These are phyloP conservation scores for Tephrocybe rancida DNA, from an alignment of 768 basidiomycete species.

Conservation along the genomic window DNA sequence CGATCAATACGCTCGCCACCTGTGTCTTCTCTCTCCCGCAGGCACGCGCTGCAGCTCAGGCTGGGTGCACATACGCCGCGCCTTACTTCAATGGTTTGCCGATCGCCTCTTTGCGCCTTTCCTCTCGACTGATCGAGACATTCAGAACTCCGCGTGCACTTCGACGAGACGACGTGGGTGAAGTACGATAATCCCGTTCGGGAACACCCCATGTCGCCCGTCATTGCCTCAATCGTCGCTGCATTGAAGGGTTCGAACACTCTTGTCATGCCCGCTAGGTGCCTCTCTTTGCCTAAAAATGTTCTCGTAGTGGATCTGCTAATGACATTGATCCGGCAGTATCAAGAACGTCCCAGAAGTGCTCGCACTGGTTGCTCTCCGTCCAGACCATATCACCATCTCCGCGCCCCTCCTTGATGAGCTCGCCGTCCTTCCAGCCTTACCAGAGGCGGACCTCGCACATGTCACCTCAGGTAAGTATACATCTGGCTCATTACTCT, in stretches of 20 bases:
- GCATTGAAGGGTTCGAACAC: conserved; percentile 42
- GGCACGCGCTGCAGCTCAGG: conserved; percentile 55
- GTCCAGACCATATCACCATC: conserved; percentile 46
- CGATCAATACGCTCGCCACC: conserved; percentile 55
- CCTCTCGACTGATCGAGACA: background rate
- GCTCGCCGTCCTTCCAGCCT: conserved; percentile 28
- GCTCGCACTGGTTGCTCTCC: conserved; percentile 40
- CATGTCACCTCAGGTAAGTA: background rate
- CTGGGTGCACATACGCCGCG: conserved; percentile 51
- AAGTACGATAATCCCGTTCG: conserved; percentile 36
- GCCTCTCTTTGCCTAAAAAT: conserved; percentile 2
- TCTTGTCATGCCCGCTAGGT: conserved; percentile 54
- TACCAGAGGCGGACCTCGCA: conserved; percentile 11
- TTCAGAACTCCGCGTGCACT: conserved; percentile 49
- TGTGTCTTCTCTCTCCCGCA: conserved; percentile 57
- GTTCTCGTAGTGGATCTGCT: background rate
- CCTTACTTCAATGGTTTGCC: conserved; percentile 59
- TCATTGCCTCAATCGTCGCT: conserved; percentile 40
- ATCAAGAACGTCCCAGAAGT: conserved; percentile 44
- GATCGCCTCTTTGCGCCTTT: background rate
- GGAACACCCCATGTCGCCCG: conserved; percentile 43
- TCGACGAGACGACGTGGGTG: conserved; percentile 39
- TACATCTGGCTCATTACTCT: no score
- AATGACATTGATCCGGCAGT: conserved; percentile 18
- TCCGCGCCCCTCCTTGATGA: conserved; percentile 41